A percentile compares a stretch with the other conserved stretches of the same genome.
Conservation (phyloP, 2,329 filamentous ascomycete species). For the Teratosphaeria epicoccoides region DNA sequence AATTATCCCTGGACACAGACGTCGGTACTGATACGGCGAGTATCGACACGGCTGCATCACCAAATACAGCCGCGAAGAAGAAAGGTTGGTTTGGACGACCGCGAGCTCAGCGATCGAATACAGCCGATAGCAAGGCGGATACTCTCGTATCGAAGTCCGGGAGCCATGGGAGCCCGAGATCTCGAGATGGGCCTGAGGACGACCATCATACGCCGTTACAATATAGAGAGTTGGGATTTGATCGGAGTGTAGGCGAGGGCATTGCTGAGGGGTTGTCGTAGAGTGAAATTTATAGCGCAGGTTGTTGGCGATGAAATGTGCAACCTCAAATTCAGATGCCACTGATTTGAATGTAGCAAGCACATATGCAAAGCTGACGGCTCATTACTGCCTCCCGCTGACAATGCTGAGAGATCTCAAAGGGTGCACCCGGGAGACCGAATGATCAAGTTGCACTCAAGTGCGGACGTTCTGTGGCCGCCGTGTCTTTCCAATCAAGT, state of each 20-base stretch:
- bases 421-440: too few species aligned
- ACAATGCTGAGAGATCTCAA: neutral
- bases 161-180: slow-evolving; percentile 19
- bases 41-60: slow-evolving; percentile 7
- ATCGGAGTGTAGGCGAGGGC: slow-evolving; percentile 77
- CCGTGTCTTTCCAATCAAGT: neutral
- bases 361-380: too few species aligned
- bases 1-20: neutral
- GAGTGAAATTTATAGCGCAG: too few species aligned
- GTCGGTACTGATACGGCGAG: neutral
- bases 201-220: slow-evolving; percentile 41
- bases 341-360: too few species aligned
- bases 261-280: slow-evolving; percentile 63
- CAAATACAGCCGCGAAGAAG: slow-evolving; percentile 5
- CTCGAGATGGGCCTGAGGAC: slow-evolving; percentile 23
- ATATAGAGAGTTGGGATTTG: slow-evolving; percentile 41
- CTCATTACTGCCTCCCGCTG: neutral
- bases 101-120: neutral
- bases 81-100: slow-evolving; percentile 21
- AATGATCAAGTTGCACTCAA: too few species aligned
- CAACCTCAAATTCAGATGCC: too few species aligned
- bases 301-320: too few species aligned
- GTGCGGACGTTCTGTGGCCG: too few species aligned
- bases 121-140: slow-evolving; percentile 12
- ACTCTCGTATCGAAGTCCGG: slow-evolving; percentile 15